Evolutionary conservation across 495 filamentous ascomycete species (phyloP), one percentile per base, ranked within the genome.

Genomic region (Daldinia grandis): DNA sequence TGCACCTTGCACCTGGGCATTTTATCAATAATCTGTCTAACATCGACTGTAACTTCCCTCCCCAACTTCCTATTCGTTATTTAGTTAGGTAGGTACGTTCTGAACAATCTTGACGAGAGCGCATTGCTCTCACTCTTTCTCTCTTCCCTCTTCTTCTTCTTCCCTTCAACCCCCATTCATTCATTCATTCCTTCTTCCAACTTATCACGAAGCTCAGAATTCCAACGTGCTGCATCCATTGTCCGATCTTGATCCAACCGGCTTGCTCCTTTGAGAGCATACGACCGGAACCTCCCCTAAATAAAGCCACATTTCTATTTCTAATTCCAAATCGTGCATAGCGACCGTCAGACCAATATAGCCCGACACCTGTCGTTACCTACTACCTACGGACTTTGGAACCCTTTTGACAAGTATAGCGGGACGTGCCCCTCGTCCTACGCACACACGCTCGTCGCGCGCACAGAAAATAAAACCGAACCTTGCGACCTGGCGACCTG

Each of bases 211-310:
- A 62, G 47, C 60, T 37, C 57, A 38, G 30, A 68, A 60, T 62
- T 61, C 56, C 60, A 72, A 68, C 64, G 69, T 72, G 69, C 60
- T 37, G 64, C 59, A 65, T 68, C 58, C 69, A 68, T 68, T 68
- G 64, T 72, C 50, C 55, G 56, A 64, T 56, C 64, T 24, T 38
- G 51, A 56, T 30, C 63, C 62, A 42, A 58, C 50, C 38, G 19
- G 55, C 56, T 30, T 37, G 37, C 19, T 66, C 56, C 42, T 47
- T 47, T 47, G 42, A 72, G 55, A 64, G 53, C 38, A 63, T 14
- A 25, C 38, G 21, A 44, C 54, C 54, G 59, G 64, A 63, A 35
- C 58, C 63, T 49, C 47, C 58, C 69, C 58, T 62, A 55, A 67
- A 67, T 72, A 72, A 72, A 72, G 63, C 58, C 31, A 67, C 42